phyloP scores from a whole-genome alignment of 306 rosid species.

The Gillenia trifoliata region DNA sequence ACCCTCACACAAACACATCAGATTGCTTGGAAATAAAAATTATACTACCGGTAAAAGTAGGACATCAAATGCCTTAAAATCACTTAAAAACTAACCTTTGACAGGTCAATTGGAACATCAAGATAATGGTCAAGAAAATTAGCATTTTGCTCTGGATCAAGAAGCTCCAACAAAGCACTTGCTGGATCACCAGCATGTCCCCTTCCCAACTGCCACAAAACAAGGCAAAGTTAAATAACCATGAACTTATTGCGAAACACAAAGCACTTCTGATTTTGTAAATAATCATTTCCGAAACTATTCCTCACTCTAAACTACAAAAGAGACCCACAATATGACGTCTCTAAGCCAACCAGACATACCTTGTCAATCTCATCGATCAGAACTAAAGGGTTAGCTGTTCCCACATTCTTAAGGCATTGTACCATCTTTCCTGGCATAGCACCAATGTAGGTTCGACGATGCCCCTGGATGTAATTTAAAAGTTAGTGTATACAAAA shows the following conservation, averaged over 20 bases:
- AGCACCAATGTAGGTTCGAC: slow-evolving; percentile 98
- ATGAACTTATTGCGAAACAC: slow-evolving; percentile 8
- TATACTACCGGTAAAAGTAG: slow-evolving; percentile 3
- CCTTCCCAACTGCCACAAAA: slow-evolving; percentile 78
- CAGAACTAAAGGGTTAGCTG: slow-evolving; percentile 94
- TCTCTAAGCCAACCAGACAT: slow-evolving; percentile 7
- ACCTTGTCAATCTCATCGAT: slow-evolving; percentile 99
- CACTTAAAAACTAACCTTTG: slow-evolving; percentile 62
- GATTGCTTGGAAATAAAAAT: not conserved
- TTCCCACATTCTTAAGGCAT: slow-evolving; percentile 95
- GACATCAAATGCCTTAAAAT: slow-evolving; percentile 6
- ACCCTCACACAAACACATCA: not conserved
- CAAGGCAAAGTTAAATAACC: slow-evolving; percentile 3
- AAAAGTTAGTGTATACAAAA: slow-evolving; percentile 17
- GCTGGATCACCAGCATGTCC: slow-evolving; percentile 99
- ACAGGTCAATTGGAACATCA: slow-evolving; percentile 95
- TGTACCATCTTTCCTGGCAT: slow-evolving; percentile 99
- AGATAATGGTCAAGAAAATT: slow-evolving; percentile 97
- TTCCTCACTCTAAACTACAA: not conserved
- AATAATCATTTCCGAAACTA: not conserved
- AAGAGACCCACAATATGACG: slow-evolving; percentile 12
- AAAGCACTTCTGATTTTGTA: not conserved
- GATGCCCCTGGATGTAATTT: slow-evolving; percentile 79
- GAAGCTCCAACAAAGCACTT: slow-evolving; percentile 98
- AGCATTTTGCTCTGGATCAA: slow-evolving; percentile 99